A percentile compares a stretch with the other conserved stretches of the same genome.
These are phyloP conservation scores for Choanephora cucurbitarum DNA, from an alignment of 371 early-diverging fungal genomes.

Conservation along the genomic window DNA sequence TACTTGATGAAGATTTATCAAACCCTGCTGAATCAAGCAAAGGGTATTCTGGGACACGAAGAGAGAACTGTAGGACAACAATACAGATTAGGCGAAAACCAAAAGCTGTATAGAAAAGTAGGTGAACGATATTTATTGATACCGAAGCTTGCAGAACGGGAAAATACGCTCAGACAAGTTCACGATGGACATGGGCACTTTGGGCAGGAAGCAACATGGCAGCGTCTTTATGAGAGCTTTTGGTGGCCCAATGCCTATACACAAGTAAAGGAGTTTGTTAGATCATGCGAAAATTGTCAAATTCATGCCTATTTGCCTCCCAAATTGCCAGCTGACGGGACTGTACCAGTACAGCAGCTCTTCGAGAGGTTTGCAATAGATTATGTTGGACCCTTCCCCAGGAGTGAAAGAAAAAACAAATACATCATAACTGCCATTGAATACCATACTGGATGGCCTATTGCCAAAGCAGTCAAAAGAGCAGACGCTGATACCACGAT, in stretches of 20 bases:
- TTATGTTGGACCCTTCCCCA: constrained; percentile 36
- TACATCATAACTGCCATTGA: constrained; percentile 52
- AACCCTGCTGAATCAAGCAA: too few relatives aligned
- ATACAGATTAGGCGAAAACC: too few relatives aligned
- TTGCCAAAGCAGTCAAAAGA: constrained; percentile 34
- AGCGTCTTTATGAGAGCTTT: not conserved
- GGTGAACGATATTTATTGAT: too few relatives aligned
- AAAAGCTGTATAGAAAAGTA: too few relatives aligned
- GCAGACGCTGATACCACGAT: constrained; percentile 28
- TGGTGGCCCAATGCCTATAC: constrained; percentile 14
- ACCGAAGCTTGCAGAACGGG: too few relatives aligned
- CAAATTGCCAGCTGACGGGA: not conserved
- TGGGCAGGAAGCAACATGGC: constrained; percentile 12
- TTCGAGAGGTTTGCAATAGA: constrained; percentile 41
- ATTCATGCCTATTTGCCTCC: not conserved
- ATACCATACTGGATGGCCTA: constrained; percentile 39
- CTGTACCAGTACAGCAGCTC: constrained; percentile 1
- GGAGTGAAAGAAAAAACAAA: constrained; percentile 18
- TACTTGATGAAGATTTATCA: too few relatives aligned
- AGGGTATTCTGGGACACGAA: too few relatives aligned
- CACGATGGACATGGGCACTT: constrained; percentile 10
- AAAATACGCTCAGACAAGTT: too few relatives aligned
- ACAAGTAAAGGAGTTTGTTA: not conserved
- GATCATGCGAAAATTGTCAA: not conserved
- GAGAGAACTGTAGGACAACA: too few relatives aligned